phyloP scores from a whole-genome alignment of 2,329 filamentous ascomycete genomes.

The Fusarium fujikuroi region DNA sequence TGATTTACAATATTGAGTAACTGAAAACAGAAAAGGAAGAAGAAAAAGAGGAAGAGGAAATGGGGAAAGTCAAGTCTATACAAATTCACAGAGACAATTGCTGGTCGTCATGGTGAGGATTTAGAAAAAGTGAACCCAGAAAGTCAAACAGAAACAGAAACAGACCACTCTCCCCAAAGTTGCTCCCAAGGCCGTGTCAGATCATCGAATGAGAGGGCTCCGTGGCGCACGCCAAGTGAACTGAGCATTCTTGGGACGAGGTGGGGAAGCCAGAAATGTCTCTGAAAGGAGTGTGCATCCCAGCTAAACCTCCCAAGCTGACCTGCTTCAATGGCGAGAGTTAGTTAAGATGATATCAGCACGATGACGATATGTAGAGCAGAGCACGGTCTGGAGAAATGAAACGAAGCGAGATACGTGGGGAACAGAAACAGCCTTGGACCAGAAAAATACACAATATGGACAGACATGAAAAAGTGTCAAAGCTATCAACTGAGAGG shows the following conservation, averaged over 20 bases:
- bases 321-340: not conserved
- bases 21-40: conserved; percentile 9
- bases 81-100: not conserved
- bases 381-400: conserved; percentile 3
- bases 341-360: not conserved
- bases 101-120: conserved; percentile 33
- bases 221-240: conserved; percentile 23
- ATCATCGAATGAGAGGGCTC: conserved; percentile 36
- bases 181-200: conserved; percentile 29
- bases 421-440: conserved; percentile 11
- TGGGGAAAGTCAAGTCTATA: conserved; percentile 2
- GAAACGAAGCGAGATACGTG: not conserved
- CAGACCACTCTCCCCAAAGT: conserved; percentile 1
- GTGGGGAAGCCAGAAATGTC: not conserved
- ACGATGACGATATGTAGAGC: not conserved
- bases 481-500: conserved; percentile 16
- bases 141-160: conserved; percentile 3
- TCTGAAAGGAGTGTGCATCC: conserved; percentile 4
- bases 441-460: not conserved
- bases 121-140: conserved; percentile 16
- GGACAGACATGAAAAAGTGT: conserved; percentile 3
- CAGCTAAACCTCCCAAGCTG: not conserved
- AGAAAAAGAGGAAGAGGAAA: not conserved
- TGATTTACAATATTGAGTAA: conserved; percentile 7
- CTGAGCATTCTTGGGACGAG: conserved; percentile 25